Base-by-base conservation (phyloP, 345 rosid species). In the Citrus australasica region DNA sequence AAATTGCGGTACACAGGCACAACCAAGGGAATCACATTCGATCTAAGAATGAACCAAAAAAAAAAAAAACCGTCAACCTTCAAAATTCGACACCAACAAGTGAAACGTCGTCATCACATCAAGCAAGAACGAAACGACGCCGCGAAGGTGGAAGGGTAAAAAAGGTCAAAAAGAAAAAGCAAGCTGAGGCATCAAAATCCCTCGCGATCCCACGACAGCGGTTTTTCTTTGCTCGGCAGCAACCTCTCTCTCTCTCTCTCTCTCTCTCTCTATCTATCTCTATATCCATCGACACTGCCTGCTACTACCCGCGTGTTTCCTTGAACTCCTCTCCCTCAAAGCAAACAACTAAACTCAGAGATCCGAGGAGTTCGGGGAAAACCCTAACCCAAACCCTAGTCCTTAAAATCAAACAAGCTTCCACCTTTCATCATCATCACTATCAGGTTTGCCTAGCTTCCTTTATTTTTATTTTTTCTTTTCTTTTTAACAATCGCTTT, bases 341-440 rank as follows among this genome's bases (percentile, higher is more conserved):
- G 14, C 33, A 17, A 69, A 55, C 0, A 19, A 76, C 14, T n/a
- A 53, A 25, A 17, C 61, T 21, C 35, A 10, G 27, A 14, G 78
- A 76, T 67, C 73, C 28, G 55, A 67, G 79, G 73, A 76, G 79
- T 76, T 67, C 62, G 65, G 79, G 73, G 62, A 76, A 40, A 76
- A 65, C 56, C 79, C 61, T 73, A 73, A 22, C 53, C 51, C 55
- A 42, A 76, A 65, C 56, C 79, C 61, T 73, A 73, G 13, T 32
- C 33, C 17, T 14, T 11, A 73, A 61, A 60, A 60, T 37, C 67
- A 9, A 10, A 60, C 13, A 46, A 69, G 0, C 14, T 2, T 6
- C 2, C 59, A 16, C 7, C 68, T 30, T 30, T 30, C 10, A 46
- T 42, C 37, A 13, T 9, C 48, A 6, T 76, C 72, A 32, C 25